phyloP scores from a whole-genome alignment of 2,329 filamentous ascomycete species.

The Colletotrichum chrysophilum region DNA sequence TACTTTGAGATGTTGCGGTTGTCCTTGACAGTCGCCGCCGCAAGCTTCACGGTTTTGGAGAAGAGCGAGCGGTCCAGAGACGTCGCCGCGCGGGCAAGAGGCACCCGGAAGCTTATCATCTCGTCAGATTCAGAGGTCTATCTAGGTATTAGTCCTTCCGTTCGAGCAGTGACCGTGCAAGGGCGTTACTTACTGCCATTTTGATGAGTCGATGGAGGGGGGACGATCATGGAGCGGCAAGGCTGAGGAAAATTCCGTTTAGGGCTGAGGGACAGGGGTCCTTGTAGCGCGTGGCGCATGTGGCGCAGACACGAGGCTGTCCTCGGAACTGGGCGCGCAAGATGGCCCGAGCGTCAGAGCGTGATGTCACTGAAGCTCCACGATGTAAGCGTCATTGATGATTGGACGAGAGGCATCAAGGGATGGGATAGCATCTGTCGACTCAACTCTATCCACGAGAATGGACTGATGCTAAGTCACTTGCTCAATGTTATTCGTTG shows the following conservation, averaged over 20 bases:
- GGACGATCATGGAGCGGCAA: slow-evolving; percentile 22
- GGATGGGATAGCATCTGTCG: not conserved
- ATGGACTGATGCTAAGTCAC: not conserved
- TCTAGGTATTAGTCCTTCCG: not conserved
- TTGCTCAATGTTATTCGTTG: not conserved
- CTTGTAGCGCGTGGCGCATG: not conserved
- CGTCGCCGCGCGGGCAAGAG: slow-evolving; percentile 79
- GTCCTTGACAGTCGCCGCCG: slow-evolving; percentile 80
- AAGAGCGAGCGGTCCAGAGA: slow-evolving; percentile 86
- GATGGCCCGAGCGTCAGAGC: not conserved
- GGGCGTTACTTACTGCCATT: slow-evolving; percentile 16
- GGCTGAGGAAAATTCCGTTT: slow-evolving; percentile 32
- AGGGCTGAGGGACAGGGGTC: slow-evolving; percentile 12
- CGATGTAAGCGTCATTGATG: slow-evolving; percentile 19
- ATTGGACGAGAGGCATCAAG: not conserved
- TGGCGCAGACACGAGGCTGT: slow-evolving; percentile 9
- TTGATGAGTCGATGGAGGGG: slow-evolving; percentile 15
- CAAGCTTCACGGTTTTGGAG: slow-evolving; percentile 73
- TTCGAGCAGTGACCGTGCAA: not conserved
- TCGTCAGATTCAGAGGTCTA: slow-evolving; percentile 29
- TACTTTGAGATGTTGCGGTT: slow-evolving; percentile 76
- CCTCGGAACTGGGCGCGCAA: not conserved
- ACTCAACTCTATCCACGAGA: not conserved
- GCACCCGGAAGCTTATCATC: slow-evolving; percentile 75
- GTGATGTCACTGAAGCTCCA: slow-evolving; percentile 8